Conservation (phyloP, 345 rosid species). For the Arabidopsis arenosa region DNA sequence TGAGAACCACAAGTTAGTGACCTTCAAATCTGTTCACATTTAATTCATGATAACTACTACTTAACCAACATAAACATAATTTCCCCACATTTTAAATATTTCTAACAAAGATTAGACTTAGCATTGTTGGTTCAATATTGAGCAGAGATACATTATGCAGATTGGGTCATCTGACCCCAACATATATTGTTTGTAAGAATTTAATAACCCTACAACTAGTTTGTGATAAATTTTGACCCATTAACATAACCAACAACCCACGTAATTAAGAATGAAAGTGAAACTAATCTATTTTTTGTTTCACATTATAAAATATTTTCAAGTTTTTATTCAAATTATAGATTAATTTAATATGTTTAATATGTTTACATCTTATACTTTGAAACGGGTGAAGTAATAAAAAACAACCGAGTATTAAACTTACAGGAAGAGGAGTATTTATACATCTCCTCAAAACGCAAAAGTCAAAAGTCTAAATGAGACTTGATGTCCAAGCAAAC, state of each 20-base stretch:
- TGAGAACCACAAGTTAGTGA: slow-evolving; percentile 36
- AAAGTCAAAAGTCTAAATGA: too few relatives aligned
- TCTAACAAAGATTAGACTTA: background rate
- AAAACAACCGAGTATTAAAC: too few relatives aligned
- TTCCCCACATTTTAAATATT: slow-evolving; percentile 26
- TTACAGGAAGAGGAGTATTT: too few relatives aligned
- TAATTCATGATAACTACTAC: slow-evolving; percentile 39
- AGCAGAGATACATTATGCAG: background rate
- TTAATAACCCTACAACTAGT: background rate
- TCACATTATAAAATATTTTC: too few relatives aligned
- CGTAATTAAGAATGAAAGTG: too few relatives aligned
- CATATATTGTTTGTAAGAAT: background rate
- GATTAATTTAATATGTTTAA: too few relatives aligned
- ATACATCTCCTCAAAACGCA: too few relatives aligned
- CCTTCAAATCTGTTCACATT: slow-evolving; percentile 33
- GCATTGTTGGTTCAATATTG: slow-evolving; percentile 15
- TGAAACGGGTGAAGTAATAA: too few relatives aligned
- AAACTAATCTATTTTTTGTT: too few relatives aligned
- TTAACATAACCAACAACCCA: background rate
- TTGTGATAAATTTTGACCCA: background rate
- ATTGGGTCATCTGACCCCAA: slow-evolving; percentile 6
- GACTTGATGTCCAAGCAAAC: too few relatives aligned
- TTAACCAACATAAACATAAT: slow-evolving; percentile 39
- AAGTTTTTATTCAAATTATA: too few relatives aligned
- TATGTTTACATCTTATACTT: too few relatives aligned